Base-by-base conservation (phyloP, 345 rosid species). In the Triadica sebifera region DNA sequence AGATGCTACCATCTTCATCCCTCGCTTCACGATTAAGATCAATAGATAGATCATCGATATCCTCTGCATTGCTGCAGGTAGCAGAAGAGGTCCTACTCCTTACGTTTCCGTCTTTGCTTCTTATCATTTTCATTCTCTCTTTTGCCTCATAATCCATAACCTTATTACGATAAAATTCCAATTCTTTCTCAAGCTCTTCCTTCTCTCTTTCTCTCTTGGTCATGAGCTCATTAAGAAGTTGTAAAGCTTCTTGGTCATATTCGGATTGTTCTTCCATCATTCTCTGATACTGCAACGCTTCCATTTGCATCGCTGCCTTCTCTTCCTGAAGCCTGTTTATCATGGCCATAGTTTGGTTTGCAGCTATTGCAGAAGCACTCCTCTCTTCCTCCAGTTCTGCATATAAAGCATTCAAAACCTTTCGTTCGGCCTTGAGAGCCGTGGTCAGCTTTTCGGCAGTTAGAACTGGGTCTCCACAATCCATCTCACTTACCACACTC, bases 221-320 rank as follows among this genome's bases (percentile, higher is more conserved):
- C 86, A 93, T 86, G 58, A 89, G 87, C 58, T 96, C 99, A 70
- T 96, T 29, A 29, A 29, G 34, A 29, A 29, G 34, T 29, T 29
- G 34, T 29, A 29, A 29, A 29, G 34, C 34, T 29, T 29, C 34
- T 81, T 96, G 99, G 66, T 96, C 99, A 22, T 91, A 96, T 77
- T 96, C 98, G 0, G 97, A 81, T 69, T 93, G 98, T 67, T 96
- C 99, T 60, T 96, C 99, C 99, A 96, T 96, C 98, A 96, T 93
- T 70, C 99, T 84, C 79, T 96, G 97, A 52, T 96, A 96, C 78
- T 96, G 99, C 79, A 91, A 81, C 13, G 98, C 98, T 72, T 96
- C 99, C 99, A 96, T 96, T 87, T 91, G 98, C 98, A 93, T 90
- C 9, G 97, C 97, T 0, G 99, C 96, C 79, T 91, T 96, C 89